phyloP scores from a whole-genome alignment of 2,329 filamentous ascomycete genomes.

The Xylaria polymorpha region DNA sequence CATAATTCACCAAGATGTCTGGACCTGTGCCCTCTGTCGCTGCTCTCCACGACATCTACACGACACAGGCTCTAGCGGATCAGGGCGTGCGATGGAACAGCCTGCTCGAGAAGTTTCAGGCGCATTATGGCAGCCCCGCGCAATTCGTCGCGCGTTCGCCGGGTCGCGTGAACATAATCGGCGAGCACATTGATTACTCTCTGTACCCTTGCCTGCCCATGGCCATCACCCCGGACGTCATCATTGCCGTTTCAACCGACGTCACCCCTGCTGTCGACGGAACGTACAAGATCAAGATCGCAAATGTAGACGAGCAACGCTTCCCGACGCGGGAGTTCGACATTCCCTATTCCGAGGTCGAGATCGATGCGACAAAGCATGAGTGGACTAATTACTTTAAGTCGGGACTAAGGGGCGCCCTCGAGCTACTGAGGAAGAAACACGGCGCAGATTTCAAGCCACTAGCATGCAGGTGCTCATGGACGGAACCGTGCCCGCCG shows the following conservation, averaged over 20 bases:
- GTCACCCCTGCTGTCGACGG: conserved; percentile 59
- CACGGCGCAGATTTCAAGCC: conserved; percentile 67
- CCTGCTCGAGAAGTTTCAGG: conserved; percentile 77
- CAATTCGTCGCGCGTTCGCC: conserved; percentile 90
- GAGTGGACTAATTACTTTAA: conserved; percentile 99
- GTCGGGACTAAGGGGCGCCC: conserved; percentile 84
- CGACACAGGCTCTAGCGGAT: conserved; percentile 72
- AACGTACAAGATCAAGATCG: conserved; percentile 77
- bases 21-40: conserved; percentile 77
- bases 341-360: conserved; percentile 72
- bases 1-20: conserved; percentile 56
- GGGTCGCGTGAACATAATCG: conserved; percentile 96
- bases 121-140: conserved; percentile 74
- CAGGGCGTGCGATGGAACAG: conserved; percentile 81
- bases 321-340: conserved; percentile 82
- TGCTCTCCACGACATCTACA: conserved; percentile 85
- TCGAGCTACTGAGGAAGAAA: conserved; percentile 79
- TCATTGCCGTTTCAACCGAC: conserved; percentile 79
- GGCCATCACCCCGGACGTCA: conserved; percentile 90
- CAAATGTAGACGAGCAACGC: conserved; percentile 80
- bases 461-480: conserved; percentile 88
- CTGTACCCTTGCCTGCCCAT: conserved; percentile 96
- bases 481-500: conserved; percentile 91
- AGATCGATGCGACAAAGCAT: conserved; percentile 85
- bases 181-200: conserved; percentile 99